A percentile compares a stretch with the other conserved stretches of the same genome.
phyloP scores from a whole-genome alignment of 805 yeast species.

The Cyberlindnera galapagoensis region DNA sequence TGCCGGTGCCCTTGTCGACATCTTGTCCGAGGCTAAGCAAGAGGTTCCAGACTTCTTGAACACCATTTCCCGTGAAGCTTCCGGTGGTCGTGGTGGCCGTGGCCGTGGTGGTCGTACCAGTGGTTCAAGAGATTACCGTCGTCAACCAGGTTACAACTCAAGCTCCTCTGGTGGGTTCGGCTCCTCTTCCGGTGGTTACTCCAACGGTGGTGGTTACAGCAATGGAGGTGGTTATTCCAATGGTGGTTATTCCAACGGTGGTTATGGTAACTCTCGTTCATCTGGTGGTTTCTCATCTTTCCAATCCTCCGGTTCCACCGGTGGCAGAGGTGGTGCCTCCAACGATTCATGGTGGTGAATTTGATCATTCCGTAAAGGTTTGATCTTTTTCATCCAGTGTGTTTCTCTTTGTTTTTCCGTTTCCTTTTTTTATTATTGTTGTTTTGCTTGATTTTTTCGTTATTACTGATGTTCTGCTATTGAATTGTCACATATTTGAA shows the following conservation, averaged over 20 bases:
- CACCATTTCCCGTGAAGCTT: conserved; percentile 70
- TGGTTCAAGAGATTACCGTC: conserved; percentile 47
- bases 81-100: conserved; percentile 46
- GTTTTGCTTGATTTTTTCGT: conserved; percentile 1
- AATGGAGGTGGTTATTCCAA: conserved; percentile 9
- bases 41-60: conserved; percentile 89
- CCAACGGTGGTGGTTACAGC: no score
- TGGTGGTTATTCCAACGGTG: conserved; percentile 8
- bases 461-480: no score
- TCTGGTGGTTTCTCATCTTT: conserved; percentile 16
- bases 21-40: conserved; percentile 93
- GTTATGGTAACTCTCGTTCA: conserved; percentile 12
- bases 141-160: conserved; percentile 22
- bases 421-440: conserved; percentile 1
- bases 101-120: conserved; percentile 35
- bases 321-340: conserved; percentile 8
- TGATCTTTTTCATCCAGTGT: not conserved
- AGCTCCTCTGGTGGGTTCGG: no score
- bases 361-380: not conserved
- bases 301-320: conserved; percentile 14
- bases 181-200: conserved; percentile 14
- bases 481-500: no score
- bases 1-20: conserved; percentile 79
- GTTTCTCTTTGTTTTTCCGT: not conserved
- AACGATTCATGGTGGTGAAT: conserved; percentile 6